Conservation (phyloP, 805 yeast genomes). For the Saccharomyces mikatae region DNA sequence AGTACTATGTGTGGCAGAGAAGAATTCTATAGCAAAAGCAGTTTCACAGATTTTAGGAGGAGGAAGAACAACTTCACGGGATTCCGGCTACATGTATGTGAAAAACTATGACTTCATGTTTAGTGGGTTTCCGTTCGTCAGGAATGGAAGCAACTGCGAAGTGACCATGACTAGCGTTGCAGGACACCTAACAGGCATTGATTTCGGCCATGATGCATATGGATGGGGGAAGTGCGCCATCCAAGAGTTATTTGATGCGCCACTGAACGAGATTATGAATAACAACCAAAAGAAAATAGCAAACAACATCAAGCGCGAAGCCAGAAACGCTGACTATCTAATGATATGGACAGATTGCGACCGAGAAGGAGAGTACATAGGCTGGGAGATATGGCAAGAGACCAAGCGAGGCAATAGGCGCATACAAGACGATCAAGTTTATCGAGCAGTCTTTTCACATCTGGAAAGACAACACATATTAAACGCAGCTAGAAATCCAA, state of each 20-base stretch:
- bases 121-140: conserved; percentile 44
- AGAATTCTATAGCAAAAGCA: conserved; percentile 86
- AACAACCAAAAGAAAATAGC: conserved; percentile 43
- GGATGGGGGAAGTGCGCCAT: conserved; percentile 64
- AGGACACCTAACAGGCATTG: conserved; percentile 71
- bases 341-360: conserved; percentile 99
- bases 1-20: conserved; percentile 92
- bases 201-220: conserved; percentile 43
- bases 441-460: conserved; percentile 83
- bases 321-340: conserved; percentile 48
- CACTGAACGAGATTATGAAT: conserved; percentile 39
- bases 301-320: conserved; percentile 59
- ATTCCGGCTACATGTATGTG: conserved; percentile 51
- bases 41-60: conserved; percentile 66
- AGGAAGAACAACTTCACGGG: conserved; percentile 44
- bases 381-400: conserved; percentile 69
- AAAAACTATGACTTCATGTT: conserved; percentile 73
- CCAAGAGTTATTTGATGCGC: conserved; percentile 62
- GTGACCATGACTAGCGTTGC: conserved; percentile 88
- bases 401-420: conserved; percentile 42
- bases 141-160: conserved; percentile 49
- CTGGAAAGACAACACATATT: conserved; percentile 67
- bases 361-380: conserved; percentile 91
- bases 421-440: conserved; percentile 42
- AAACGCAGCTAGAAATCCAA: conserved; percentile 66